Conservation (phyloP, 768 basidiomycete genomes). For the Xerocomus brunneocitrinus region DNA sequence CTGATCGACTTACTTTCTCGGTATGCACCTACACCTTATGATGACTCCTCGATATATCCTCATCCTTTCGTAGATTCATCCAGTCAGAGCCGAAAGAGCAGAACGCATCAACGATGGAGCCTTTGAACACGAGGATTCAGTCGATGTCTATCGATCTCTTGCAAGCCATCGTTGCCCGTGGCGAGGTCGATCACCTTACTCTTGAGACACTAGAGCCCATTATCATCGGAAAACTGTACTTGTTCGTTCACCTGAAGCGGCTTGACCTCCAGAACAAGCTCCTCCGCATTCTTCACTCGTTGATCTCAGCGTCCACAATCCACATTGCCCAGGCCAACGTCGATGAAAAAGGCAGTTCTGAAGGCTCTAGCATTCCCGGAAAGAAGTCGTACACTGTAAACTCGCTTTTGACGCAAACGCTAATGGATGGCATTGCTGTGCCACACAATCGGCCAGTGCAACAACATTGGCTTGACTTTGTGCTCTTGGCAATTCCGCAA, state of each 20-base stretch:
- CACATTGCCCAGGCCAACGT: conserved; percentile 26
- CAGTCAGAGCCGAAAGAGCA: conserved; percentile 68
- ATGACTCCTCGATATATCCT: background rate
- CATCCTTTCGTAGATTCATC: conserved; percentile 49
- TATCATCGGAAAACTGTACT: conserved; percentile 71
- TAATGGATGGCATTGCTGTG: conserved; percentile 74
- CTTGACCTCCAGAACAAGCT: conserved; percentile 92
- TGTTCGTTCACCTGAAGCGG: conserved; percentile 60
- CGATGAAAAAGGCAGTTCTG: conserved; percentile 32
- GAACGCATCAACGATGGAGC: conserved; percentile 48
- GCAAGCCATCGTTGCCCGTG: conserved; percentile 75
- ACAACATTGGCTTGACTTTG: conserved; percentile 96
- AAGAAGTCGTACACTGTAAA: conserved; percentile 49
- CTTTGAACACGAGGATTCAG: conserved; percentile 63
- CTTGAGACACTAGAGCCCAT: conserved; percentile 65
- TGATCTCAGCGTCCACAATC: conserved; percentile 62
- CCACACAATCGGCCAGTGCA: conserved; percentile 71
- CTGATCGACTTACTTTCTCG: conserved; percentile 68
- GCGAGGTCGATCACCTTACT: conserved; percentile 61
- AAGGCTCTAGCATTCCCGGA: conserved; percentile 31
- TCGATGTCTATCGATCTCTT: conserved; percentile 75
- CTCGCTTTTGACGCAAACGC: conserved; percentile 68
- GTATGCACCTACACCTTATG: conserved; percentile 50
- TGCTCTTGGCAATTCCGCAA: conserved; percentile 85
- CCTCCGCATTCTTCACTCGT: conserved; percentile 83